Percentiles rank a stretch among this genome's conserved stretches.
Conservation (phyloP, 768 basidiomycete species). For the Polyporus arcularius region DNA sequence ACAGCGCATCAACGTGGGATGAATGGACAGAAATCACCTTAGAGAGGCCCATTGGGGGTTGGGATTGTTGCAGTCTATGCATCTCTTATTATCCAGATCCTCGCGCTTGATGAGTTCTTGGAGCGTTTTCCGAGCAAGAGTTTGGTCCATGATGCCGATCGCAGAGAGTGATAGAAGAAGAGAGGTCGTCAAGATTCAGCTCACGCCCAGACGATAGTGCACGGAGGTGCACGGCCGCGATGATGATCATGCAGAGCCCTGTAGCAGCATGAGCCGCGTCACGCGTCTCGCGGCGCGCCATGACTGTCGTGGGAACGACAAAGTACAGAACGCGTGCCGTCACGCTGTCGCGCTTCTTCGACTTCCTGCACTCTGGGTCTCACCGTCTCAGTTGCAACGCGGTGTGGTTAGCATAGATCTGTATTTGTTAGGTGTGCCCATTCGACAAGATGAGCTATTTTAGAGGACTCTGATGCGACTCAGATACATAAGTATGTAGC, state of each 20-base stretch:
- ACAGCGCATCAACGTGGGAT: conserved; percentile 3
- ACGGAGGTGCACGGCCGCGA: conserved; percentile 2
- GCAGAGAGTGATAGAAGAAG: conserved; percentile 1
- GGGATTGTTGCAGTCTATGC: conserved; percentile 84
- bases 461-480: neutral
- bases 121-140: conserved; percentile 66
- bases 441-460: neutral
- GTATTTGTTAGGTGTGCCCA: neutral
- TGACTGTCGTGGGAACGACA: conserved; percentile 7
- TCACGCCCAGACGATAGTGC: neutral
- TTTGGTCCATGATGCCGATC: conserved; percentile 52
- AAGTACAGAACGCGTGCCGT: conserved; percentile 16
- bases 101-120: conserved; percentile 74
- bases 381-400: neutral
- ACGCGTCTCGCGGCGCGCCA: conserved; percentile 8
- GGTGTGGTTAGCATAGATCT: neutral
- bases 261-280: neutral
- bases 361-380: too few species aligned
- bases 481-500: neutral
- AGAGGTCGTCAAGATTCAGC: conserved; percentile 5
- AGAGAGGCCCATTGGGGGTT: conserved; percentile 95
- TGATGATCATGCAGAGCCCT: conserved; percentile 9
- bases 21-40: conserved; percentile 45
- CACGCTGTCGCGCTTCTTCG: neutral
- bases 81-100: conserved; percentile 73